Evolutionary conservation across 345 rosid genomes (phyloP).

Genomic region (Syzygium oleosum): DNA sequence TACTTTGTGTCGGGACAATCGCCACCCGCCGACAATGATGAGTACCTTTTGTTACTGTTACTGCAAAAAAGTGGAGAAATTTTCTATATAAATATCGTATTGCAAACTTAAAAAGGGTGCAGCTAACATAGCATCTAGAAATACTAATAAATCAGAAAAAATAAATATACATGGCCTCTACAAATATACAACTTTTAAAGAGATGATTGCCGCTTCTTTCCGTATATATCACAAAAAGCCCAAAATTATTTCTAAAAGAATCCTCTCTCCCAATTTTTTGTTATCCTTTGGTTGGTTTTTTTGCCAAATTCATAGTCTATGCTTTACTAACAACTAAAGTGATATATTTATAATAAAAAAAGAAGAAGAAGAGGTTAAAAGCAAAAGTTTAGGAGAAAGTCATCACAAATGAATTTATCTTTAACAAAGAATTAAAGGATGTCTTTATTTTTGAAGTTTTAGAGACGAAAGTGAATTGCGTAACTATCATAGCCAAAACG

Average conservation of each 20-base stretch:
- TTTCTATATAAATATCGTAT: neutral
- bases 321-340: neutral
- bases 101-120: neutral
- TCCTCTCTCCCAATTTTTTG: neutral
- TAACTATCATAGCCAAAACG: no score
- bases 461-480: neutral
- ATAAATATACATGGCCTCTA: no score
- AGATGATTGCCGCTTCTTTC: no score
- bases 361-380: neutral
- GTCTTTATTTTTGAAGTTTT: neutral
- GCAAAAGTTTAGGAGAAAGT: neutral
- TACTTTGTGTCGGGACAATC: fast-evolving
- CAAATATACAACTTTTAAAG: no score
- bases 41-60: neutral
- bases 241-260: neutral
- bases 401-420: neutral
- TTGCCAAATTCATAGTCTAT: neutral
- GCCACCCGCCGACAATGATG: neutral
- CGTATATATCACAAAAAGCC: neutral
- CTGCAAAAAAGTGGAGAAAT: neutral
- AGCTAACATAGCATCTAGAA: neutral
- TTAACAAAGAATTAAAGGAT: neutral
- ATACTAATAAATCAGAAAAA: no score
- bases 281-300: neutral
- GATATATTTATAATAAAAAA: neutral